phyloP scores from a whole-genome alignment of 768 basidiomycete species.

The Fistulinella prunicolor region DNA sequence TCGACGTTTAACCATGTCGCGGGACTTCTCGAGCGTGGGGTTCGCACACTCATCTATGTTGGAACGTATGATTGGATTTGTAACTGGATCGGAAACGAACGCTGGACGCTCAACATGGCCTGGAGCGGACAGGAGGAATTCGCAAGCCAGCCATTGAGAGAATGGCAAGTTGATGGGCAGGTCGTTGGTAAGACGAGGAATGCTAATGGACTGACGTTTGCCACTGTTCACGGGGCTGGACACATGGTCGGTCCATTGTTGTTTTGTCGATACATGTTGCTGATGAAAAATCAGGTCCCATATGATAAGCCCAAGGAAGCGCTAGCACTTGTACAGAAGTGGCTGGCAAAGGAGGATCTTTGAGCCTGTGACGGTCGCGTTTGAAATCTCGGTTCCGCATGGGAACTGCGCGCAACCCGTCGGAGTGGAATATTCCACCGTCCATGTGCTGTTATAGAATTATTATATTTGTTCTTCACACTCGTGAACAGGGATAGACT shows the following conservation, averaged over 20 bases:
- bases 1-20: slow-evolving; percentile 37
- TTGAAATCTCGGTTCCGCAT: too few species aligned
- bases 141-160: slow-evolving; percentile 43
- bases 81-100: slow-evolving; percentile 73
- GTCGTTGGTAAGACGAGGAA: slow-evolving; percentile 55
- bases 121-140: slow-evolving; percentile 67
- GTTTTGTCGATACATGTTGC: neutral
- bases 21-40: slow-evolving; percentile 66
- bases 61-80: slow-evolving; percentile 80
- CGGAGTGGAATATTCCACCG: neutral
- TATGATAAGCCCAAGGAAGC: slow-evolving; percentile 61
- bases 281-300: slow-evolving; percentile 42
- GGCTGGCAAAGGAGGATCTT: slow-evolving; percentile 37
- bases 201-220: slow-evolving; percentile 62
- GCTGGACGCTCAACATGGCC: slow-evolving; percentile 70
- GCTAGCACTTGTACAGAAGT: slow-evolving; percentile 47
- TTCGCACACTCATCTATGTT: slow-evolving; percentile 71
- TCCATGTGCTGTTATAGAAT: neutral
- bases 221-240: slow-evolving; percentile 64
- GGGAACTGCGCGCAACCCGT: too few species aligned
- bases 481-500: neutral
- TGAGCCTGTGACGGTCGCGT: slow-evolving; percentile 3
- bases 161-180: slow-evolving; percentile 54
- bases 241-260: slow-evolving; percentile 57
- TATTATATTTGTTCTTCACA: neutral